phyloP scores from a whole-genome alignment of 306 rosid genomes.

The Medicago arabica region DNA sequence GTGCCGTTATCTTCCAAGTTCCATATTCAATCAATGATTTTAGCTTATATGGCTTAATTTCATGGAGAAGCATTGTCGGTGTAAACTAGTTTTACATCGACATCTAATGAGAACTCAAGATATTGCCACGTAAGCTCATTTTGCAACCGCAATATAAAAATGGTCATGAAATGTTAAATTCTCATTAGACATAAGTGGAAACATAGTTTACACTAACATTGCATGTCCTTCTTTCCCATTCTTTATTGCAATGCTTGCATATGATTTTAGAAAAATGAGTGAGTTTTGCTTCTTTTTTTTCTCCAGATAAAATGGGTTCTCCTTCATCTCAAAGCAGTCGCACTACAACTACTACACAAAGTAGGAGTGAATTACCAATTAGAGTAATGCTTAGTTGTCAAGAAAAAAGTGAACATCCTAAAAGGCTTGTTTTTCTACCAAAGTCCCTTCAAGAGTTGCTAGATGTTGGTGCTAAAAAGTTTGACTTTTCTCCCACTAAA shows the following conservation, averaged over 20 bases:
- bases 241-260: neutral
- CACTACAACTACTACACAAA: neutral
- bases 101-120: no score
- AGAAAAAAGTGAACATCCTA: constrained; percentile 47
- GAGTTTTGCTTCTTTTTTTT: neutral
- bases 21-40: no score
- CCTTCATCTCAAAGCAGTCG: constrained; percentile 10
- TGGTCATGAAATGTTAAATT: neutral
- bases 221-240: neutral
- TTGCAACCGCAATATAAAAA: neutral
- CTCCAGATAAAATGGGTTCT: constrained; percentile 42
- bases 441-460: constrained; percentile 52
- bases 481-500: constrained; percentile 49
- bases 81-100: no score
- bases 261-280: neutral
- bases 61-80: no score
- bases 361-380: constrained; percentile 1
- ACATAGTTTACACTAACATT: neutral
- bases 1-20: neutral
- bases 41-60: no score
- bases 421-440: constrained; percentile 63
- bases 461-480: constrained; percentile 59
- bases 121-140: no score
- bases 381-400: constrained; percentile 62
- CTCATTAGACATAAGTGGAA: neutral